Conservation (phyloP, 2,329 filamentous ascomycete species). For the Coniella lustricola region DNA sequence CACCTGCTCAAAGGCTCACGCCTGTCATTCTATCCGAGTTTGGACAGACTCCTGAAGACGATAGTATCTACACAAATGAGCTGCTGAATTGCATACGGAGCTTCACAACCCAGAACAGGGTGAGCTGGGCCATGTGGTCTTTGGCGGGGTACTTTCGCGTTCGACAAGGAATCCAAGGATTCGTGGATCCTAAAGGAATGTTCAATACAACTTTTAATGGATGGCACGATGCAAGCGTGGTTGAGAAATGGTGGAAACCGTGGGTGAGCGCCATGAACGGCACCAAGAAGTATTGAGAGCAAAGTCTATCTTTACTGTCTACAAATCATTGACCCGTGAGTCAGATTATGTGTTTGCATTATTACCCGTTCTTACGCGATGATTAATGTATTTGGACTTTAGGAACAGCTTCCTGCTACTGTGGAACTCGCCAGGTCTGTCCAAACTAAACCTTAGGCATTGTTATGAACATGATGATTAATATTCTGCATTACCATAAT, state of each 20-base stretch:
- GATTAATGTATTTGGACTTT: no score
- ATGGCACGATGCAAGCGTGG: slow-evolving; percentile 36
- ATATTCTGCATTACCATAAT: no score
- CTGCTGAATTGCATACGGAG: slow-evolving; percentile 38
- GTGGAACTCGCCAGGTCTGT: no score
- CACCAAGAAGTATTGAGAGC: slow-evolving; percentile 1
- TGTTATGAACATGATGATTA: no score
- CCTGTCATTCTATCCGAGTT: slow-evolving; percentile 42
- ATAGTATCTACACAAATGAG: slow-evolving; percentile 33
- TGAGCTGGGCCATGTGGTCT: slow-evolving; percentile 43
- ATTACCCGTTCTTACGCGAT: no score
- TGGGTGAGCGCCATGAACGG: slow-evolving; percentile 37
- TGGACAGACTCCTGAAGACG: slow-evolving; percentile 34
- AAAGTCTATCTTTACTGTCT: no score
- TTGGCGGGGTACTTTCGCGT: slow-evolving; percentile 40
- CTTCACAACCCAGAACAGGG: slow-evolving; percentile 34
- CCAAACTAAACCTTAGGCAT: no score
- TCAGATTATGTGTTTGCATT: no score
- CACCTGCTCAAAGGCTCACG: slow-evolving; percentile 31
- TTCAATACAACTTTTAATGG: slow-evolving; percentile 38
- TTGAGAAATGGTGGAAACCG: slow-evolving; percentile 43
- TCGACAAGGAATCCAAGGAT: slow-evolving; percentile 35
- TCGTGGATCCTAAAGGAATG: slow-evolving; percentile 41
- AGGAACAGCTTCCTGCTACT: no score
- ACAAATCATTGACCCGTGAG: no score